Percentiles rank a stretch among this genome's conserved stretches.
Conservation (phyloP, 306 rosid genomes). For the Prunus salicina region DNA sequence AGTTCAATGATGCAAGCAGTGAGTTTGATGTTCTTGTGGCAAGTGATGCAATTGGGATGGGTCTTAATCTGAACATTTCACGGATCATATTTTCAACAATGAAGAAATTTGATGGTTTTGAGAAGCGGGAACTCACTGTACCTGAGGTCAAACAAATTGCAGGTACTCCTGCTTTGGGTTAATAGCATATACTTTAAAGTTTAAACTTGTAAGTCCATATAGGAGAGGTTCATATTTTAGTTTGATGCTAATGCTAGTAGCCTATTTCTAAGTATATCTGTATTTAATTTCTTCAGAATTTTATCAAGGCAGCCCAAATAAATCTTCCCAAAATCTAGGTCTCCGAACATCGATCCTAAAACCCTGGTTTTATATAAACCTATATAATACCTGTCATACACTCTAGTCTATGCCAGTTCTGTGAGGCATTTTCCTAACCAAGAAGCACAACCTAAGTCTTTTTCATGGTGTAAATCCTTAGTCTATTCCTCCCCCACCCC, state of each 20-base stretch:
- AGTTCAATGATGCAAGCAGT: conserved; percentile 78
- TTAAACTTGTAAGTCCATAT: background rate
- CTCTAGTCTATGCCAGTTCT: background rate
- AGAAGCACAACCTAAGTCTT: background rate
- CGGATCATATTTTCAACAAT: conserved; percentile 85
- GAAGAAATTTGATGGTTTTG: conserved; percentile 80
- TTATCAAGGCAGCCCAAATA: background rate
- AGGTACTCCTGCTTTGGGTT: conserved; percentile 37
- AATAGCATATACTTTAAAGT: background rate
- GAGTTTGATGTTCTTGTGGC: conserved; percentile 98
- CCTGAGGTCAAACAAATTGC: conserved; percentile 92
- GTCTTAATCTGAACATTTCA: conserved; percentile 95
- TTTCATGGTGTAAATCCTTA: background rate
- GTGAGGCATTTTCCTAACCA: background rate
- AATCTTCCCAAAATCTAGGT: background rate
- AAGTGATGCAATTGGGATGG: conserved; percentile 98
- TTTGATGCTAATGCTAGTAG: background rate
- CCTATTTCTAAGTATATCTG: background rate
- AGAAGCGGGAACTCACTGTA: conserved; percentile 69
- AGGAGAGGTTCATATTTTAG: background rate
- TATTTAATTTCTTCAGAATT: background rate
- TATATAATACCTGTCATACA: background rate
- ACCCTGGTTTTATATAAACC: background rate
- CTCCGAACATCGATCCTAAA: background rate
- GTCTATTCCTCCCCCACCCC: background rate